Evolutionary conservation across 192 early-diverging fungal species (phyloP), one percentile per base, ranked within the genome.

Genomic region (Umbelopsis sp.): DNA sequence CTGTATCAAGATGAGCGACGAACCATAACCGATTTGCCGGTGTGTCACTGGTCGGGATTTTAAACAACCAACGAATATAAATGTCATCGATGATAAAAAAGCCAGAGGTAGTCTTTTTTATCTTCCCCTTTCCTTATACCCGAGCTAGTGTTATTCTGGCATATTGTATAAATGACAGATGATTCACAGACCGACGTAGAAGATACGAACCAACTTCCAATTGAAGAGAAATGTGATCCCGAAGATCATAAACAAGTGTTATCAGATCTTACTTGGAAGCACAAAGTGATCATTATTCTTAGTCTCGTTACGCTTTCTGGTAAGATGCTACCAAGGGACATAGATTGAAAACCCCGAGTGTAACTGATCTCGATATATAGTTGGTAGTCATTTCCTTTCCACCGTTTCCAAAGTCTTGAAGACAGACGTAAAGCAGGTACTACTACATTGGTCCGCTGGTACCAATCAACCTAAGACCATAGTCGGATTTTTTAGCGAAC

Each of bases 191-290:
- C 47, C 47, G 16, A 17, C 20, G n/a, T 31, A 62, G 56, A 34
- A 32, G 29, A 32, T 20, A 2, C 11, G 10, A 34, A 12, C 4
- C 56, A 14, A n/a, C 12, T 3, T 20, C 31, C 11, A 36, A 62
- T 49, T 62, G 56, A 62, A 34, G 56, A 62, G 0, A 62, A 62
- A 20, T 17, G 12, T 34, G 1, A 62, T 32, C 12, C 8, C 34
- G 31, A 62, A 34, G 20, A 36, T n/a, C 25, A 34, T 17, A 62
- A 17, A 17, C 7, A 26, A 29, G 24, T 31, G 12, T 62, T 62
- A 62, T 62, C 56, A 34, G 56, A 62, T 62, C 56, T 32, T 62
- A 4, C 56, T 32, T 62, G 26, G 26, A 62, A 62, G 26, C 20
- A 62, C 25, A 62, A 32, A 12, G 14, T 16, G 11, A 20, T n/a